These are phyloP conservation scores for Ascoidea asiatica DNA, from an alignment of 805 yeast genomes.

Conservation along the genomic window DNA sequence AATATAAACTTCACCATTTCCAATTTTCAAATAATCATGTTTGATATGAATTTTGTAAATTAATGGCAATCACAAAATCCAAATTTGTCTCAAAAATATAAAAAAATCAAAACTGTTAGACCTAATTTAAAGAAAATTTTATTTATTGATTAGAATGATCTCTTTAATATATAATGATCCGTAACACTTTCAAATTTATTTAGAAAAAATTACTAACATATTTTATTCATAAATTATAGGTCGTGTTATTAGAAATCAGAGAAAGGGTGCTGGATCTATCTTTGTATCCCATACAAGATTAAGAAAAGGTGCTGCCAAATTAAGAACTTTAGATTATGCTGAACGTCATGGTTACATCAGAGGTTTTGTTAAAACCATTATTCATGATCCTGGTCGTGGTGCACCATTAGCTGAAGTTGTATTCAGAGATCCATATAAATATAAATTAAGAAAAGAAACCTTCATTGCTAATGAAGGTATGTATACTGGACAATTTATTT, in stretches of 20 bases:
- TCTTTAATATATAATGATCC: no score
- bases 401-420: conserved; percentile 99
- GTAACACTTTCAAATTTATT: no score
- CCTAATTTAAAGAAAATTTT: neutral
- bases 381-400: conserved; percentile 99
- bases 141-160: neutral
- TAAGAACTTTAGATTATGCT: conserved; percentile 97
- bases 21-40: no score
- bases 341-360: conserved; percentile 99
- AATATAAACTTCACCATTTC: no score
- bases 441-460: conserved; percentile 95
- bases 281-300: conserved; percentile 99
- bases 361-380: conserved; percentile 96
- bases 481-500: conserved; percentile 98
- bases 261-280: conserved; percentile 99
- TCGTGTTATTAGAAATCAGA: conserved; percentile 99
- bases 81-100: no score
- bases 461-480: conserved; percentile 99
- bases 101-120: neutral
- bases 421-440: conserved; percentile 99
- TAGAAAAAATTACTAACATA: no score
- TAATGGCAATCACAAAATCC: no score
- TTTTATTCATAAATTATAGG: conserved; percentile 39
- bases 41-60: no score
- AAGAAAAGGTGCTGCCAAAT: conserved; percentile 99